Percentiles rank a stretch among this genome's conserved stretches.
These are phyloP conservation scores for Boeremia lycopersici DNA, from an alignment of 2,329 filamentous ascomycete genomes.

Conservation along the genomic window DNA sequence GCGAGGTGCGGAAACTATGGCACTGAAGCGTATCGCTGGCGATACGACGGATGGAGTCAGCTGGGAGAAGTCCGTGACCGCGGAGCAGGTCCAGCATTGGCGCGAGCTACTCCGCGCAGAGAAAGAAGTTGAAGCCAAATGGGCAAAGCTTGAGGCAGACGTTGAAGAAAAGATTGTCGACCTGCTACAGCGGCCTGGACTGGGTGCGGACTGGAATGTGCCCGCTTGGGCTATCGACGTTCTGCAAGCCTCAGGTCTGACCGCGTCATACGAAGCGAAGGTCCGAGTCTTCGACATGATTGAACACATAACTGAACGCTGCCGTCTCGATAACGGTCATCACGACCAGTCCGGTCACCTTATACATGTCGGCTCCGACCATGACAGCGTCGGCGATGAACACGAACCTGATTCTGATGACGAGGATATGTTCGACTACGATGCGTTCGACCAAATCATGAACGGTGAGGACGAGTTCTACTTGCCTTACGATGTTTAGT, in stretches of 20 bases:
- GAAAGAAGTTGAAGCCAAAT: too few species aligned
- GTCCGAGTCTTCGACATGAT: background rate
- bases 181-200: background rate
- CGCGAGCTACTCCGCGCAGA: background rate
- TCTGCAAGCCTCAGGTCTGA: background rate
- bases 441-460: background rate
- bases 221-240: background rate
- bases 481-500: background rate
- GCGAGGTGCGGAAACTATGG: background rate
- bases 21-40: background rate
- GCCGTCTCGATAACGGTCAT: background rate
- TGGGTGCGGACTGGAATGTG: background rate
- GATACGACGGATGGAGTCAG: background rate
- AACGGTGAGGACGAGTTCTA: background rate
- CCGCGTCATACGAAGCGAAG: background rate
- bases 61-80: background rate
- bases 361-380: background rate
- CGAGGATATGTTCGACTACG: background rate
- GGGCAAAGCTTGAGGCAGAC: too few species aligned
- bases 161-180: background rate
- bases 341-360: background rate
- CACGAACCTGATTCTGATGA: background rate
- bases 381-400: too few species aligned
- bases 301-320: background rate
- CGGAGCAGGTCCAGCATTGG: background rate